A percentile compares a stretch with the other conserved stretches of the same genome.
phyloP scores from a whole-genome alignment of 139 green algal genomes.

The Tetraselmis striata region DNA sequence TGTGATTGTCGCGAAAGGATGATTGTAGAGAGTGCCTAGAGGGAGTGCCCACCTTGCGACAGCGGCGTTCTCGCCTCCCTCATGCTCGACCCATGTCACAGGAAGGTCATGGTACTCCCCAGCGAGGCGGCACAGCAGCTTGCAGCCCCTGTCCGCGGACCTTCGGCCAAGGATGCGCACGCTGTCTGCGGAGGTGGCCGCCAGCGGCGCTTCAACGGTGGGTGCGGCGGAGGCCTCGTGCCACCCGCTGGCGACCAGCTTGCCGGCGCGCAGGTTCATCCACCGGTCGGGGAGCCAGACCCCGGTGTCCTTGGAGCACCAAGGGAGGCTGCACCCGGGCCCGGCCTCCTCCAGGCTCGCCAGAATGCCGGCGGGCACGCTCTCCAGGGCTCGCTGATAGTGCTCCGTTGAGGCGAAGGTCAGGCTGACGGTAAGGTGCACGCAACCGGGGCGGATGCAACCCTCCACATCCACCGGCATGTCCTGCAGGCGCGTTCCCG shows the following conservation, averaged over 20 bases:
- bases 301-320: not conserved
- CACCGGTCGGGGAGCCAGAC: not conserved
- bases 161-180: not conserved
- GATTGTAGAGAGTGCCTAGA: not conserved
- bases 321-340: not conserved
- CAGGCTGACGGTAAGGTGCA: conserved; percentile 15
- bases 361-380: not conserved
- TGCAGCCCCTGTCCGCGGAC: not conserved
- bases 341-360: not conserved
- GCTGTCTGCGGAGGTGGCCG: not conserved
- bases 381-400: not conserved
- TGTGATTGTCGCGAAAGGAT: too few species aligned
- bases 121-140: not conserved
- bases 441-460: conserved; percentile 20
- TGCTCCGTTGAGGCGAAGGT: not conserved
- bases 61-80: not conserved
- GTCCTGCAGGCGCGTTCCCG: too few species aligned
- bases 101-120: not conserved
- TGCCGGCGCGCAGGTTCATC: not conserved
- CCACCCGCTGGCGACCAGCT: not conserved
- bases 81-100: not conserved
- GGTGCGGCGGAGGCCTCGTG: not conserved
- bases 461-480: conserved; percentile 10
- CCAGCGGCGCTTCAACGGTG: not conserved
- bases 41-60: not conserved